phyloP scores from a whole-genome alignment of 768 basidiomycete species.

The Boletus coccyginus region DNA sequence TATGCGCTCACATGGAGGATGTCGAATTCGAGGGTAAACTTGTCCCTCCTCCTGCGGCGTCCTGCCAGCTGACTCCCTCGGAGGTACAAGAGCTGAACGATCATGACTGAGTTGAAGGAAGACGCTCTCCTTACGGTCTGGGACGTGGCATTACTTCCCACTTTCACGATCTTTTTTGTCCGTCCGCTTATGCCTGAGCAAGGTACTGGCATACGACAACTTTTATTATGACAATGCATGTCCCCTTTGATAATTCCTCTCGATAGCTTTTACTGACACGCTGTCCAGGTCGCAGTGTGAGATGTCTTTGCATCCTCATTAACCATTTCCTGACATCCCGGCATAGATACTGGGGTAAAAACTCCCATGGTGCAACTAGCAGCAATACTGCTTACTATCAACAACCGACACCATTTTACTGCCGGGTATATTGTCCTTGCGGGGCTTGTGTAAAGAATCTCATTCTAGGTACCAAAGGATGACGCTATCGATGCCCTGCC shows the following conservation, averaged over 20 bases:
- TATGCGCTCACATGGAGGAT: constrained; percentile 10
- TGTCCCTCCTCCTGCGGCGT: background rate
- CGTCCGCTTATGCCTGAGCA: constrained; percentile 8
- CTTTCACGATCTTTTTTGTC: background rate
- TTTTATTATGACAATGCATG: constrained; percentile 62
- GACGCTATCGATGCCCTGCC: constrained; percentile 67
- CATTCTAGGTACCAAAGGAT: constrained; percentile 40
- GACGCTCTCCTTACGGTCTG: background rate
- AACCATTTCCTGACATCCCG: background rate
- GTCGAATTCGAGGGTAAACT: background rate
- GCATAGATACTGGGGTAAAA: constrained; percentile 70
- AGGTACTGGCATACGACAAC: constrained; percentile 49
- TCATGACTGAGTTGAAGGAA: background rate
- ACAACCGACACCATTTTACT: constrained; percentile 61
- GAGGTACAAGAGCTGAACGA: constrained; percentile 18
- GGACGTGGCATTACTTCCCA: constrained; percentile 11
- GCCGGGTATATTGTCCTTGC: constrained; percentile 41
- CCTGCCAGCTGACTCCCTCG: background rate
- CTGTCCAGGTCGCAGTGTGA: constrained; percentile 53
- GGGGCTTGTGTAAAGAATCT: background rate
- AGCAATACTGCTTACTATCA: constrained; percentile 54
- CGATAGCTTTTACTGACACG: constrained; percentile 2
- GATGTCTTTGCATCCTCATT: constrained; percentile 11
- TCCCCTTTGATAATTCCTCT: constrained; percentile 1
- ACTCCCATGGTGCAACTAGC: constrained; percentile 64